These are phyloP conservation scores for Lipomyces kockii DNA, from an alignment of 805 yeast species.

Conservation along the genomic window DNA sequence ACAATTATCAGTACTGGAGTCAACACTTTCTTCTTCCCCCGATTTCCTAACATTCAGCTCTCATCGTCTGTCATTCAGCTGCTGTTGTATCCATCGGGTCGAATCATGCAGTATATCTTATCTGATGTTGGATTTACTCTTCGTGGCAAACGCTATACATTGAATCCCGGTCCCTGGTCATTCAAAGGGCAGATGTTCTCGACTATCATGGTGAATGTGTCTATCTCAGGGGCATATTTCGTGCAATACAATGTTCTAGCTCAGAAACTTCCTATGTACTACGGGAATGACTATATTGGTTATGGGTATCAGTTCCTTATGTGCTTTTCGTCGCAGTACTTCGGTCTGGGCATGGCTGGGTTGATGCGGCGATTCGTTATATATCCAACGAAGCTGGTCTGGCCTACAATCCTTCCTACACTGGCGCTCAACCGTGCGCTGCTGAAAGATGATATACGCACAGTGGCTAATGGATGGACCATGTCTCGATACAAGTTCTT, in stretches of 20 bases:
- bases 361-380: slow-evolving; percentile 61
- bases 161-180: slow-evolving; percentile 67
- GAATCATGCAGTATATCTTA: slow-evolving; percentile 48
- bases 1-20: slow-evolving; percentile 47
- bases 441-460: slow-evolving; percentile 43
- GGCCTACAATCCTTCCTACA: slow-evolving; percentile 71
- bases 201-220: slow-evolving; percentile 55
- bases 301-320: slow-evolving; percentile 60
- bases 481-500: slow-evolving; percentile 59
- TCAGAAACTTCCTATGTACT: slow-evolving; percentile 52
- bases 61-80: slow-evolving; percentile 61
- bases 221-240: slow-evolving; percentile 52
- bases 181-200: slow-evolving; percentile 67
- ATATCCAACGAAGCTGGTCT: slow-evolving; percentile 56
- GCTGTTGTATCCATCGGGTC: slow-evolving; percentile 65
- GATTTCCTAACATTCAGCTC: slow-evolving; percentile 59
- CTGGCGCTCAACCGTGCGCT: slow-evolving; percentile 61
- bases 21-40: slow-evolving; percentile 55
- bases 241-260: slow-evolving; percentile 56
- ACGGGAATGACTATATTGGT: slow-evolving; percentile 44
- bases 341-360: slow-evolving; percentile 73
- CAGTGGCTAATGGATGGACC: slow-evolving; percentile 65
- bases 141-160: slow-evolving; percentile 43
- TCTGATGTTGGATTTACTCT: slow-evolving; percentile 54
- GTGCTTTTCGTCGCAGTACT: slow-evolving; percentile 59